Conservation (phyloP, 2,329 filamentous ascomycete genomes). For the Ophiostoma ulmi region DNA sequence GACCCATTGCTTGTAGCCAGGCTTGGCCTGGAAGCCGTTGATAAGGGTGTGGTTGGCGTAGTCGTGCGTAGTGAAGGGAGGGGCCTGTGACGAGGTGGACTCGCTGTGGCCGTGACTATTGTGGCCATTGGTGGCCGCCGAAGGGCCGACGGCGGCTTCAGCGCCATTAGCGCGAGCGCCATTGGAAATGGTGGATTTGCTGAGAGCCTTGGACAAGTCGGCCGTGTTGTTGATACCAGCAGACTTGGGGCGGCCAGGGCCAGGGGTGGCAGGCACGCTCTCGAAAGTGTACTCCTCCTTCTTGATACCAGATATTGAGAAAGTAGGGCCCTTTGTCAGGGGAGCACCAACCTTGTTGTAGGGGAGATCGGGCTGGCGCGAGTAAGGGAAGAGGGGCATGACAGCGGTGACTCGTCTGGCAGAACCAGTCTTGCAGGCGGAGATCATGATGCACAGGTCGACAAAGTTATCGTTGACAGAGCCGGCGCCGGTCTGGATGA, state of each 20-base stretch:
- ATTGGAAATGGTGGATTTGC: constrained; percentile 57
- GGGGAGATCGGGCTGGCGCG: constrained; percentile 88
- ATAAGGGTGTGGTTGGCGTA: constrained; percentile 54
- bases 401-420: constrained; percentile 91
- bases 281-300: constrained; percentile 78
- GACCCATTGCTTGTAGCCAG: constrained; percentile 97
- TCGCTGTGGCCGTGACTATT: constrained; percentile 37
- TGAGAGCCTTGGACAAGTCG: constrained; percentile 69
- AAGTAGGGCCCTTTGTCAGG: constrained; percentile 57
- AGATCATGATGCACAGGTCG: constrained; percentile 95
- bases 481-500: constrained; percentile 88
- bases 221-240: constrained; percentile 61
- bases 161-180: constrained; percentile 34
- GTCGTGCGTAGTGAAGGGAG: constrained; percentile 59
- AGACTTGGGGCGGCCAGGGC: constrained; percentile 64
- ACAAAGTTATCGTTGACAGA: constrained; percentile 95
- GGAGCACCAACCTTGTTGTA: constrained; percentile 95
- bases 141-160: constrained; percentile 32
- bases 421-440: constrained; percentile 81
- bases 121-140: constrained; percentile 29
- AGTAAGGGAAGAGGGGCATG: constrained; percentile 93
- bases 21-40: constrained; percentile 66
- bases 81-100: constrained; percentile 40
- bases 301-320: constrained; percentile 37
- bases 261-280: constrained; percentile 81